Conservation (phyloP, 306 rosid species). For the Cicer pinnatifidum region DNA sequence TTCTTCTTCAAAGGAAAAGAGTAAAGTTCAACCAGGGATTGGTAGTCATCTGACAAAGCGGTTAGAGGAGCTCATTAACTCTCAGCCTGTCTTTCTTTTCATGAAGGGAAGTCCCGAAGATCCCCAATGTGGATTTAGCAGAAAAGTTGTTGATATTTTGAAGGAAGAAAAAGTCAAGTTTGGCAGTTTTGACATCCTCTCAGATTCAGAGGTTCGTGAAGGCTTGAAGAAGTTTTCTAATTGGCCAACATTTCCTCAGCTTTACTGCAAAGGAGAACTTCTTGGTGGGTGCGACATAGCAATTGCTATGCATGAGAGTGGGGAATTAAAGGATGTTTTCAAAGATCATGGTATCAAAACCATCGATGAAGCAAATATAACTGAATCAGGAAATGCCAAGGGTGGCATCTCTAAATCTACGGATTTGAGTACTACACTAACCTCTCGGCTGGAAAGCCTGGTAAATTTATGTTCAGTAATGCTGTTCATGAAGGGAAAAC, state of each 20-base stretch:
- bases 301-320: constrained; percentile 90
- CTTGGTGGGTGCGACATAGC: constrained; percentile 92
- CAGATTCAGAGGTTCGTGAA: constrained; percentile 76
- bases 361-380: constrained; percentile 46
- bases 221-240: constrained; percentile 83
- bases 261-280: constrained; percentile 92
- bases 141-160: constrained; percentile 75
- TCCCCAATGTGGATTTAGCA: constrained; percentile 87
- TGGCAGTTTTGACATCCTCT: constrained; percentile 83
- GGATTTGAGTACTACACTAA: constrained; percentile 63
- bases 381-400: constrained; percentile 56
- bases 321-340: constrained; percentile 77
- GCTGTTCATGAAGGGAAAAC: constrained; percentile 91
- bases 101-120: constrained; percentile 93
- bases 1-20: constrained; percentile 57
- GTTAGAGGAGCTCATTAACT: constrained; percentile 64
- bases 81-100: constrained; percentile 73
- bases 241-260: constrained; percentile 97
- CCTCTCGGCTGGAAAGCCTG: constrained; percentile 65
- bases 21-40: constrained; percentile 53
- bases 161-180: constrained; percentile 76
- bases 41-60: constrained; percentile 53
- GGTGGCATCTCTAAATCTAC: constrained; percentile 69
- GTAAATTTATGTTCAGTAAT: constrained; percentile 72
- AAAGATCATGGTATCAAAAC: constrained; percentile 70